Evolutionary conservation across 2,329 filamentous ascomycete species (phyloP), one percentile per base, ranked within the genome.

Genomic region (Sporothrix protearum): DNA sequence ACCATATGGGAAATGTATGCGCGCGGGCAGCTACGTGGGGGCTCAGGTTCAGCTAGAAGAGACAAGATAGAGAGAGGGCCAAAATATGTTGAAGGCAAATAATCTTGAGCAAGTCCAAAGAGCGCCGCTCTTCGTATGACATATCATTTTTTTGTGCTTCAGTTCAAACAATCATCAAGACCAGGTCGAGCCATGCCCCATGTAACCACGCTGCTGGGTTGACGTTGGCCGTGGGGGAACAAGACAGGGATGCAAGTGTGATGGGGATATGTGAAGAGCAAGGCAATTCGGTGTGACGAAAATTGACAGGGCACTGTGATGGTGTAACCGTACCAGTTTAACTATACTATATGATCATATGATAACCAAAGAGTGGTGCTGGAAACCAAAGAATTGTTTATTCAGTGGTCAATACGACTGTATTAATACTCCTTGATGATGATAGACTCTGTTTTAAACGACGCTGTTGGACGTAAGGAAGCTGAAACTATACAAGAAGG

Each of bases 211-310:
- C 10, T 25, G 19, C 8, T 22, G 57, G 7, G 14, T 59, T 10
- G 57, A 42, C 33, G 19, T 22, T 22, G 57, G 25, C 22, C 57
- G 33, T 42, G 57, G 57, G 33, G 33, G 33, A 42, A n/a, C 10
- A 16, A 25, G 36, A 63, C 57, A 42, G 57, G 57, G 57, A 63
- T 63, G n/a, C n/a, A 16, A 63, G 57, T 63, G 57, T 63, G 33
- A 63, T 63, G 57, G 19, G 33, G 33, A 42, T 10, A 5, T 63
- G 57, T 39, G 57, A 42, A 33, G n/a, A 14, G 25, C 57, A 42
- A 39, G 57, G 33, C 33, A n/a, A 42, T 9, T 42, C 10, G 30
- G 57, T 63, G 57, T 61, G 57, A 39, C 57, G 33, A 61, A 7
- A 39, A 39, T 39, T 14, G 57, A 39, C 57, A 22, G 16, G 33